Evolutionary conservation across 2,329 filamentous ascomycete species (phyloP), one percentile per base, ranked within the genome.

Genomic region (Mariannaea sp.): DNA sequence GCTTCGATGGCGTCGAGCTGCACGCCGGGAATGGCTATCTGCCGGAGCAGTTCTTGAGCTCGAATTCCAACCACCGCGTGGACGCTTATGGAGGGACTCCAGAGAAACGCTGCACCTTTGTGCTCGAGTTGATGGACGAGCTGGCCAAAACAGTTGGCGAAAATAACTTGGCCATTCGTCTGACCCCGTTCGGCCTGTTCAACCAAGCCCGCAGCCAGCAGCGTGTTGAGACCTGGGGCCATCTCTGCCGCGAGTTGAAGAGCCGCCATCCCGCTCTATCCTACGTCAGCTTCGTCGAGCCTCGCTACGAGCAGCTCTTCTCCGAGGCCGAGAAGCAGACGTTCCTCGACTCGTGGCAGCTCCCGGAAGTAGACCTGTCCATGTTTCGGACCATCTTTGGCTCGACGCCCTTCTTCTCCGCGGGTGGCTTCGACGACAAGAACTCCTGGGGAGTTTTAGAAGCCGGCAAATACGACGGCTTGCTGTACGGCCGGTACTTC

Each of bases 211-310:
- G 77, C 16, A 73, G 78, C 5, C 73, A 76, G 58, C 73, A 83
- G 67, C 71, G 80, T 1, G 55, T 83, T 17, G 78, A 82, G 65
- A 82, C 79, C 0, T 83, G 79, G 77, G 71, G 72, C 2, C 68
- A 77, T 55, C 69, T 83, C 5, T 82, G 77, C 55, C 68, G 70
- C 33, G 70, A 77, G 53, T 61, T 83, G 55, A 82, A 82, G 65
- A 62, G 65, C 41, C 61, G 65, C 5, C 68, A 73, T 8, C 77
- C 76, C 0, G 59, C 65, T 4, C 64, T 83, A n/a, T 76, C 76
- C 3, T 84, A 83, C 56, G 76, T 83, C 13, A 79, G 77, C 68
- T 80, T 83, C 38, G 72, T 84, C 41, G 81, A 83, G 65, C 80
- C 80, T 57, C 72, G 77, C 13, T 82, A 74, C 61, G 80, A 83